Evolutionary conservation across 768 basidiomycete genomes (phyloP).

Genomic region (Fomitopsis serialis): DNA sequence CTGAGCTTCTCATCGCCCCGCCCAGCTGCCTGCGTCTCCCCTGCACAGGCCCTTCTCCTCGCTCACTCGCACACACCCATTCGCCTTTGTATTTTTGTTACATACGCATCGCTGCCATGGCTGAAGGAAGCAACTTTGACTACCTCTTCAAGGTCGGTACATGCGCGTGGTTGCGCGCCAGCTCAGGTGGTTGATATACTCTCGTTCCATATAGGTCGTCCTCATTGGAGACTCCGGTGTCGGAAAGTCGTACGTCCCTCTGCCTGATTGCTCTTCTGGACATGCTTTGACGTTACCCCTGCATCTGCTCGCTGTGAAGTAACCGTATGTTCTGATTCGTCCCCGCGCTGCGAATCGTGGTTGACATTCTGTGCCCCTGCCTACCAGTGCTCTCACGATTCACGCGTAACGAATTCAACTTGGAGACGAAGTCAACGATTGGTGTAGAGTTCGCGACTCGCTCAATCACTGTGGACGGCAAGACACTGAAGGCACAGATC

Average conservation of each 20-base stretch:
- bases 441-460: slow-evolving; percentile 98
- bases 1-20: slow-evolving; percentile 1
- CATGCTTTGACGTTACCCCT: not conserved
- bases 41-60: not conserved
- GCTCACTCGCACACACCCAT: slow-evolving; percentile 18
- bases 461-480: slow-evolving; percentile 90
- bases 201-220: slow-evolving; percentile 62
- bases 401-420: slow-evolving; percentile 98
- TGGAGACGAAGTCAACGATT: slow-evolving; percentile 98
- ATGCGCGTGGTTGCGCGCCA: not conserved
- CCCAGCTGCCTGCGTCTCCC: slow-evolving; percentile 1
- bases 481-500: slow-evolving; percentile 97
- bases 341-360: not conserved
- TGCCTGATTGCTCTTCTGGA: not conserved
- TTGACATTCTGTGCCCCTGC: not conserved
- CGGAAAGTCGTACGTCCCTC: slow-evolving; percentile 89
- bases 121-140: slow-evolving; percentile 95
- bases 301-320: slow-evolving; percentile 26
- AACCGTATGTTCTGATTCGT: slow-evolving; percentile 47
- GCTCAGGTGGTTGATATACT: not conserved
- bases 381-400: slow-evolving; percentile 93
- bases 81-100: slow-evolving; percentile 10
- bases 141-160: slow-evolving; percentile 91
- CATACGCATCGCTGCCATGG: slow-evolving; percentile 42
- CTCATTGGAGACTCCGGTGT: slow-evolving; percentile 99